Evolutionary conservation across 345 rosid genomes (phyloP), one percentile per base, ranked within the genome.

Genomic region (Clarkia xantiana): DNA sequence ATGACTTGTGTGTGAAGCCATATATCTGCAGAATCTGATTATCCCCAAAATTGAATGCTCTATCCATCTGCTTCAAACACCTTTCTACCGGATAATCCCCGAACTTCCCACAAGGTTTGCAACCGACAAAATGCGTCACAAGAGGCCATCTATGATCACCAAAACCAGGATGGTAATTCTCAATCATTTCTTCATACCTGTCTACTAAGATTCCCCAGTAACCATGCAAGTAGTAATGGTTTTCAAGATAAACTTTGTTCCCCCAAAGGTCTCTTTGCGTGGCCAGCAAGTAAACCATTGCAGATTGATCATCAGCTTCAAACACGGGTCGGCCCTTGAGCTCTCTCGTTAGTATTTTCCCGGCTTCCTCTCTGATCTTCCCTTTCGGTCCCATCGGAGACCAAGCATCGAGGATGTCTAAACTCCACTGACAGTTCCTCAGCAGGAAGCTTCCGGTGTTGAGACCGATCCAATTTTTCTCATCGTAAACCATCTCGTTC

Each of bases 141-240:
- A 77, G 67, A 1, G 83, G 83, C 83, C 83, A 77, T 3, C 83
- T 38, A 17, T 77, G 83, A 57, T 77, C 83, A 0, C 83, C 83
- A 11, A 74, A 41, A 18, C 83, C 83, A 0, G 83, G 83, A 49
- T 71, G 83, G 42, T 77, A 74, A 58, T 77, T 77, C 73, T 77
- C 82, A 12, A 77, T 74, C 82, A 77, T 77, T 51, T 74, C 82
- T 71, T 77, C 82, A 3, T 77, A 77, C 8, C 69, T 50, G 57
- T 77, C 82, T 23, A 77, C 82, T 68, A 77, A 55, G 54, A 77
- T 77, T 10, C 82, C 82, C 82, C 82, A 77, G 23, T 77, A 77
- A 29, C 82, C 82, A 18, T 77, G 82, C 73, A 77, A 58, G 52
- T 77, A 77, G 53, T 77, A 77, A 15, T 52, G 73, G 43, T 54